Evolutionary conservation across 116 monocot genomes (phyloP).

Genomic region (Cymodocea nodosa): DNA sequence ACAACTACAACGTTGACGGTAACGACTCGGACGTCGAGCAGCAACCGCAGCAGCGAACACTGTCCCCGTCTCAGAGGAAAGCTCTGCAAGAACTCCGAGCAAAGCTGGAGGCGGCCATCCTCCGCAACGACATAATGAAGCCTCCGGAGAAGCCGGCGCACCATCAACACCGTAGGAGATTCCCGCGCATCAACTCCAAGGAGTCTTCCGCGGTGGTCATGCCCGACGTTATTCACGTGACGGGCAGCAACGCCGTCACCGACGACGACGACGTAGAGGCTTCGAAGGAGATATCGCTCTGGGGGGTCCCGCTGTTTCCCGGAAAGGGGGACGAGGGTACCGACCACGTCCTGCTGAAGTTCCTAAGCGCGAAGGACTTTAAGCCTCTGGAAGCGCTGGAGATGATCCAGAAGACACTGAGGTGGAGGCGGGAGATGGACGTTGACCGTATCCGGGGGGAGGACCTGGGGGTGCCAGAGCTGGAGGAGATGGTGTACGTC

Average conservation of each 20-base stretch:
- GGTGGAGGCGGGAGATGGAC: slow-evolving; percentile 44
- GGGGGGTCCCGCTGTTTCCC: slow-evolving; percentile 10
- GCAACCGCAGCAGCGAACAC: too few relatives aligned
- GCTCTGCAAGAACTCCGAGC: slow-evolving; percentile 37
- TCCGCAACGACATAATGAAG: background rate
- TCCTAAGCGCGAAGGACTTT: slow-evolving; percentile 54
- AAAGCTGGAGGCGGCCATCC: slow-evolving; percentile 11
- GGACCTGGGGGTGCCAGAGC: slow-evolving; percentile 14
- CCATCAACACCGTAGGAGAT: too few relatives aligned
- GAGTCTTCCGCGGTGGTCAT: background rate
- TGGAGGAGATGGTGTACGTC: slow-evolving; percentile 19
- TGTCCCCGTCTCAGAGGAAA: slow-evolving; percentile 26
- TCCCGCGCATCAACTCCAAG: background rate
- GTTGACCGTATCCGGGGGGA: slow-evolving; percentile 24
- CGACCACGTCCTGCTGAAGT: slow-evolving; percentile 61
- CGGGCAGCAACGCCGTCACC: slow-evolving; percentile 14
- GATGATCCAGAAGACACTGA: slow-evolving; percentile 41
- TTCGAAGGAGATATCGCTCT: slow-evolving; percentile 10
- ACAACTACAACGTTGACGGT: too few relatives aligned
- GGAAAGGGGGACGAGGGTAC: slow-evolving; percentile 17
- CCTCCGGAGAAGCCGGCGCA: too few relatives aligned
- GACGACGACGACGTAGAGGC: slow-evolving; percentile 20
- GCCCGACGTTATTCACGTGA: background rate
- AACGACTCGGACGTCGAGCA: background rate
- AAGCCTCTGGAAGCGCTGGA: slow-evolving; percentile 28